Percentiles rank a stretch among this genome's conserved stretches.
phyloP scores from a whole-genome alignment of 306 rosid genomes.

The Vachellia collinsii region DNA sequence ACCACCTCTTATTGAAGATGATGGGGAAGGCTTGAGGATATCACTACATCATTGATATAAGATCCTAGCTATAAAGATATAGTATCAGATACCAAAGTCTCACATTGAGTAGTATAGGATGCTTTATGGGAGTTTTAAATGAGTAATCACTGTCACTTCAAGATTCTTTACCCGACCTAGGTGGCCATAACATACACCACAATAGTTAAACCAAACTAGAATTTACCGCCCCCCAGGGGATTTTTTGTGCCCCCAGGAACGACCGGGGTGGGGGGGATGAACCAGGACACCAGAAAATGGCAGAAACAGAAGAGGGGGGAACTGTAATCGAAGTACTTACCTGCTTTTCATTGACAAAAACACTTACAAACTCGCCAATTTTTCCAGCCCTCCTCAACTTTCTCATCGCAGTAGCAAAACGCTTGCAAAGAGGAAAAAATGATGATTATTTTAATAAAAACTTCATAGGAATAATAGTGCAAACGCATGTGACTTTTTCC shows the following conservation, averaged over 20 bases:
- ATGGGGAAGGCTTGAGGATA: background rate
- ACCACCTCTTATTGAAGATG: background rate
- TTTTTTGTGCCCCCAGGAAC: too few relatives aligned
- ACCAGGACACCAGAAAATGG: slow-evolving; percentile 28
- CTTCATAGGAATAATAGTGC: slow-evolving; percentile 4
- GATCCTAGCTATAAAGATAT: background rate
- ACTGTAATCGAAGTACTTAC: slow-evolving; percentile 37
- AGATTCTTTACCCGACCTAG: background rate
- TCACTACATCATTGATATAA: background rate
- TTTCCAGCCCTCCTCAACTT: slow-evolving; percentile 83
- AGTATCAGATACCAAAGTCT: background rate
- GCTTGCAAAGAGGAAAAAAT: slow-evolving; percentile 37
- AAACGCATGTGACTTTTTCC: background rate
- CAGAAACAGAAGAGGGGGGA: background rate
- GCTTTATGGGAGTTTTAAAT: background rate
- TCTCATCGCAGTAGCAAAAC: slow-evolving; percentile 73
- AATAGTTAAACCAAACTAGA: slow-evolving; percentile 9
- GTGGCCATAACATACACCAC: background rate
- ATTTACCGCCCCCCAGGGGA: too few relatives aligned
- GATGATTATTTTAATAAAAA: background rate
- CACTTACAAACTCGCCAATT: slow-evolving; percentile 89
- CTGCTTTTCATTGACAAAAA: slow-evolving; percentile 89
- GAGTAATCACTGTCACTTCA: background rate
- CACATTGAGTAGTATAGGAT: background rate
- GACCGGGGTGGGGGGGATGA: too few relatives aligned